A percentile compares a stretch with the other conserved stretches of the same genome.
Conservation (phyloP, 139 green algal species). For the Tetratostichococcus sp. region DNA sequence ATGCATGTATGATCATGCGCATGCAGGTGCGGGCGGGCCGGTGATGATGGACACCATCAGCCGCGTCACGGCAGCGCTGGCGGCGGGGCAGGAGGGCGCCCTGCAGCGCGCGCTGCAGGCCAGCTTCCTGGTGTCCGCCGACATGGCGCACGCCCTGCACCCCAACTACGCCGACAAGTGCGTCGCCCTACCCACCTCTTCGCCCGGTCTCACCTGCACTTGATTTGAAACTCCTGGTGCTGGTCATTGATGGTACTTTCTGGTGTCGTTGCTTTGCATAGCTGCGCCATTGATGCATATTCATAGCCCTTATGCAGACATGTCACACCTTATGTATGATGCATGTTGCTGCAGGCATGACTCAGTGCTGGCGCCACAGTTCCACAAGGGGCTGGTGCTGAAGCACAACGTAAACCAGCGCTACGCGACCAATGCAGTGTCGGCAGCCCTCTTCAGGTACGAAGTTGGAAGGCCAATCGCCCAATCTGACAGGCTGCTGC, state of each 20-base stretch:
- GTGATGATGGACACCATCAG: constrained; percentile 89
- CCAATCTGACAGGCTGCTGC: too few relatives aligned
- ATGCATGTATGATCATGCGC: too few relatives aligned
- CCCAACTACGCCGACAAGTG: constrained; percentile 75
- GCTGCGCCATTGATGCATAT: too few relatives aligned
- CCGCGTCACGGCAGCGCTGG: constrained; percentile 54
- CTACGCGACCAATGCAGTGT: constrained; percentile 87
- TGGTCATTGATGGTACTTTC: too few relatives aligned
- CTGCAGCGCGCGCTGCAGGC: constrained; percentile 60
- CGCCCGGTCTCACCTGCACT: too few relatives aligned
- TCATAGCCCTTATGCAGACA: too few relatives aligned
- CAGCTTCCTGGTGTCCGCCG: constrained; percentile 81
- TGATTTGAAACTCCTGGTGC: too few relatives aligned
- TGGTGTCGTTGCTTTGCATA: too few relatives aligned
- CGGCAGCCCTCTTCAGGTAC: constrained; percentile 82
- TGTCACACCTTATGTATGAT: too few relatives aligned
- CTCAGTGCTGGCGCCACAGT: constrained; percentile 58
- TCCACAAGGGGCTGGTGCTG: constrained; percentile 80
- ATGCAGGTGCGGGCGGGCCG: constrained; percentile 74
- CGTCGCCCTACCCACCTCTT: too few relatives aligned
- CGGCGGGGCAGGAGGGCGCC: constrained; percentile 46
- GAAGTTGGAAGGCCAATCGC: too few relatives aligned
- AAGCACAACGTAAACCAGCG: constrained; percentile 97
- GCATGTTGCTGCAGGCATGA: constrained; percentile 73
- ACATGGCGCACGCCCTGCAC: constrained; percentile 97